Conservation (phyloP, 2,329 filamentous ascomycete genomes). For the Akanthomyces uredinophilus region DNA sequence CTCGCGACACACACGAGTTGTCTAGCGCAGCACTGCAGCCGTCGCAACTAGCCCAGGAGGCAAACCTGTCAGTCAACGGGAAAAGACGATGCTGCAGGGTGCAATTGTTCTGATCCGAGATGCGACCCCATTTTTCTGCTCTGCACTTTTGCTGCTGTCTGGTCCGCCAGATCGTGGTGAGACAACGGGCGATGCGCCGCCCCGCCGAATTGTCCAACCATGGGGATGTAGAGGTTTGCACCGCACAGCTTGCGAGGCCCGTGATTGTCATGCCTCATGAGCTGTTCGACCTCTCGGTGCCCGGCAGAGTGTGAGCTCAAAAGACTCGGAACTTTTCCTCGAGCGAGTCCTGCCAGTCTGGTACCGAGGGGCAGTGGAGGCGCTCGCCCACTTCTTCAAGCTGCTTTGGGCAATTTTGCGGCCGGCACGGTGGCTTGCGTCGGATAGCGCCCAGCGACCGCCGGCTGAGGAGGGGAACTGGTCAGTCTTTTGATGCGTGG, state of each 20-base stretch:
- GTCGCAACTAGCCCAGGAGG: background rate
- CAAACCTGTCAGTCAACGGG: background rate
- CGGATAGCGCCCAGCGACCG: background rate
- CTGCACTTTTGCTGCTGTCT: background rate
- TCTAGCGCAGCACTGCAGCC: slow-evolving; percentile 5
- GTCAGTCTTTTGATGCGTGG: background rate
- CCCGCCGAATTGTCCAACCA: background rate
- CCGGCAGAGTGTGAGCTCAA: too few relatives aligned
- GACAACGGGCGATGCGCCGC: background rate
- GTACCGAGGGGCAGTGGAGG: background rate
- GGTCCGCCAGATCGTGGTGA: background rate
- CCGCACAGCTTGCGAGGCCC: background rate
- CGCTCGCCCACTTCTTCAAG: background rate
- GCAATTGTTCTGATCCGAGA: background rate
- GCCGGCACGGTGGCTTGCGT: background rate
- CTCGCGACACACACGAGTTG: background rate
- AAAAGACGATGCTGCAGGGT: background rate
- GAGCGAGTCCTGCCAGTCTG: background rate
- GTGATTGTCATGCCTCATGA: background rate
- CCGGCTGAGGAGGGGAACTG: background rate
- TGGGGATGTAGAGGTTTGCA: background rate
- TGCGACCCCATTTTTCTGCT: background rate
- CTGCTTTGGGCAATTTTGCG: background rate
- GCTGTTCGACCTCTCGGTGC: too few relatives aligned
- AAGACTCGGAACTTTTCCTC: background rate